phyloP scores from a whole-genome alignment of 805 yeast species.

The Candida manassasensis region DNA sequence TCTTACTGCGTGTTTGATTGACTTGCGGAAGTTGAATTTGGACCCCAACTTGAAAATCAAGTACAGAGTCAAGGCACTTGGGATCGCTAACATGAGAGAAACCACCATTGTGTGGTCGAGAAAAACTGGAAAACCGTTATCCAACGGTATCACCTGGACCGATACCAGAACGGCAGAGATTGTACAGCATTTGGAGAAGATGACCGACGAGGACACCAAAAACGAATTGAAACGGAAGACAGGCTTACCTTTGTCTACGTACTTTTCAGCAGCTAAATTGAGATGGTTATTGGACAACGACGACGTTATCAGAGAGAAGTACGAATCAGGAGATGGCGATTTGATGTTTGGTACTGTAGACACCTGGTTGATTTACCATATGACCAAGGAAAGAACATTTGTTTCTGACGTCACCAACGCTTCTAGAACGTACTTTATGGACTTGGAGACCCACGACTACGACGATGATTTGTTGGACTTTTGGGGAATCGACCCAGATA shows the following conservation, averaged over 20 bases:
- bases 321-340: constrained; percentile 64
- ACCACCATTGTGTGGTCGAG: constrained; percentile 87
- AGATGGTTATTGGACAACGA: constrained; percentile 86
- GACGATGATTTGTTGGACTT: constrained; percentile 70
- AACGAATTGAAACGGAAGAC: constrained; percentile 57
- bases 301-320: constrained; percentile 57
- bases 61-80: constrained; percentile 67
- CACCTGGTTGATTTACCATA: constrained; percentile 85
- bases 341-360: constrained; percentile 93
- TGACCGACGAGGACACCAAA: constrained; percentile 50
- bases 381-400: constrained; percentile 65
- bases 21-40: constrained; percentile 53
- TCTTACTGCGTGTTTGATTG: constrained; percentile 58
- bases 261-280: constrained; percentile 85
- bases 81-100: constrained; percentile 95
- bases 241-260: constrained; percentile 87
- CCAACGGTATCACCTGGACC: constrained; percentile 93
- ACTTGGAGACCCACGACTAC: constrained; percentile 68
- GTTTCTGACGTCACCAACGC: constrained; percentile 91
- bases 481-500: constrained; percentile 72
- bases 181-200: constrained; percentile 56
- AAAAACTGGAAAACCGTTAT: constrained; percentile 74
- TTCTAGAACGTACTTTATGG: constrained; percentile 85
- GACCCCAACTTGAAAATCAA: constrained; percentile 47
- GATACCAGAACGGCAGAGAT: constrained; percentile 81